A percentile compares a stretch with the other conserved stretches of the same genome.
Evolutionary conservation across 371 early-diverging fungal species (phyloP).

Genomic region (Gilbertella persicaria): DNA sequence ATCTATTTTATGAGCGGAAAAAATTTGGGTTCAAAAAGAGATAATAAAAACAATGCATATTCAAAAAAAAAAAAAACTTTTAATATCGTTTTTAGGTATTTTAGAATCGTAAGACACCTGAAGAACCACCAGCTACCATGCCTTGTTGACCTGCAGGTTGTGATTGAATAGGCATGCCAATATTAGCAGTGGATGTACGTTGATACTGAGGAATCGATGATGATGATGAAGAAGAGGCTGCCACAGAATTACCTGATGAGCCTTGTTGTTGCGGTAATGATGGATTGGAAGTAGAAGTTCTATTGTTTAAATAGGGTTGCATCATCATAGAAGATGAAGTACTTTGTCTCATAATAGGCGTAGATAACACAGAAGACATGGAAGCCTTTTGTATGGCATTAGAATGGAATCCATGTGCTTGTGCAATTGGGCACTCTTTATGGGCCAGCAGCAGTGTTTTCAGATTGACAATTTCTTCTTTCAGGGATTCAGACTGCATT

Average conservation of each 20-base stretch:
- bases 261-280: neutral
- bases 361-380: slow-evolving; percentile 21
- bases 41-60: neutral
- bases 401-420: slow-evolving; percentile 59
- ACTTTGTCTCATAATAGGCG: slow-evolving; percentile 16
- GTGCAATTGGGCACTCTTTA: slow-evolving; percentile 75
- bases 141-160: slow-evolving; percentile 19
- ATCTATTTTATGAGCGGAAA: slow-evolving; percentile 85
- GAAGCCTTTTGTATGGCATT: slow-evolving; percentile 26
- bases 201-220: slow-evolving; percentile 12
- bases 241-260: neutral
- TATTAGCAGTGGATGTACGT: too few relatives aligned
- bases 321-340: neutral
- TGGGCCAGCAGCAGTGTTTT: slow-evolving; percentile 78
- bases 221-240: slow-evolving; percentile 1
- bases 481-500: slow-evolving; percentile 61
- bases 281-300: neutral
- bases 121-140: slow-evolving; percentile 28
- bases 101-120: slow-evolving; percentile 30
- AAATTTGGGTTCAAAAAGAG: neutral
- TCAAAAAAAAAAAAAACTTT: neutral
- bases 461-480: slow-evolving; percentile 75
- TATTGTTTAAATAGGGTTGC: neutral
- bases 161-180: slow-evolving; percentile 13
- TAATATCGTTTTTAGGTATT: neutral